Evolutionary conservation across 2,329 filamentous ascomycete genomes (phyloP).

Genomic region (Akanthomyces muscarius): DNA sequence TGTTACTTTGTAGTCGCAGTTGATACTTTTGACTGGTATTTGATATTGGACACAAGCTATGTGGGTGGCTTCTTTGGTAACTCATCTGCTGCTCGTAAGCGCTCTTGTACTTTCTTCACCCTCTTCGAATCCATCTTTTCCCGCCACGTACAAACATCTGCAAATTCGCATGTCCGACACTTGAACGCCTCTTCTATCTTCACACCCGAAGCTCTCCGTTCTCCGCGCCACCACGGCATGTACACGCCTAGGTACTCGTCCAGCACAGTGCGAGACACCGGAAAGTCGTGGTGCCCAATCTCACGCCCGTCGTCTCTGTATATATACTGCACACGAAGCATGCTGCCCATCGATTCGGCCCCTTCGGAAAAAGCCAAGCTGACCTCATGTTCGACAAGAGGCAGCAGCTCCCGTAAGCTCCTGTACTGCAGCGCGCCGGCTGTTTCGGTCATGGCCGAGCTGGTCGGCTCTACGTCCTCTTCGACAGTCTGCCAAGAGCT

Average conservation of each 20-base stretch:
- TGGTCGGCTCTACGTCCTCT: not conserved
- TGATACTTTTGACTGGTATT: not conserved
- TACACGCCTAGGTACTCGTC: slow-evolving; percentile 63
- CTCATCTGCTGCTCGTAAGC: slow-evolving; percentile 20
- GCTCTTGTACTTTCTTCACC: slow-evolving; percentile 26
- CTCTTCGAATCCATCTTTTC: slow-evolving; percentile 60
- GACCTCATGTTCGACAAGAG: slow-evolving; percentile 45
- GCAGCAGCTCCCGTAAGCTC: slow-evolving; percentile 44
- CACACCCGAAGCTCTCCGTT: slow-evolving; percentile 69
- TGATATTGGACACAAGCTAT: not conserved
- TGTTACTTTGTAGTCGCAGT: not conserved
- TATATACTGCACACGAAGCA: slow-evolving; percentile 53
- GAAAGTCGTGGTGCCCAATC: slow-evolving; percentile 56
- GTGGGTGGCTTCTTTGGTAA: not conserved
- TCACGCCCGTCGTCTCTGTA: slow-evolving; percentile 48
- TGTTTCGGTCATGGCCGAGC: not conserved
- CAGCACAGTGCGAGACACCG: slow-evolving; percentile 62
- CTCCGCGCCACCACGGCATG: slow-evolving; percentile 85
- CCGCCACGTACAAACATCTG: slow-evolving; percentile 74
- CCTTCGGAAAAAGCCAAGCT: slow-evolving; percentile 50
- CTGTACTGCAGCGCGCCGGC: slow-evolving; percentile 43
- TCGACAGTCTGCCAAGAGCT: slow-evolving; percentile 28
- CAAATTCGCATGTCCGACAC: slow-evolving; percentile 80
- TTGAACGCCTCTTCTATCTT: slow-evolving; percentile 83
- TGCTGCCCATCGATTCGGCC: slow-evolving; percentile 43